Conservation (phyloP, 1,139 yeast genomes). For the Zhuliangozyma blackwelliae region DNA sequence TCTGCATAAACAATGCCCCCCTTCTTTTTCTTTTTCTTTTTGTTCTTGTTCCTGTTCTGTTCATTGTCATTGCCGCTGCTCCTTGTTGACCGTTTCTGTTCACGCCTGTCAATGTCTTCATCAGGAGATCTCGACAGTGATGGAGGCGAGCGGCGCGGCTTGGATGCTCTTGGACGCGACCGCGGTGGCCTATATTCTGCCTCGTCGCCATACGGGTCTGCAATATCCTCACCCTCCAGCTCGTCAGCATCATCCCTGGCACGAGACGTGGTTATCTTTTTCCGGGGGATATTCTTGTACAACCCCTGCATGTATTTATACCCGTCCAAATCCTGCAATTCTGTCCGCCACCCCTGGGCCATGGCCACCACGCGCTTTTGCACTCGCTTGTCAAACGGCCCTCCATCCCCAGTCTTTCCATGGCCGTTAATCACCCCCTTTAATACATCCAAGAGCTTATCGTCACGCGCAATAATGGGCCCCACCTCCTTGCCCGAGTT, state of each 20-base stretch:
- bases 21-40: slow-evolving; percentile 16
- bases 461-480: slow-evolving; percentile 61
- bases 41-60: slow-evolving; percentile 10
- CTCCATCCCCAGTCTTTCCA: slow-evolving; percentile 37
- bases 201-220: slow-evolving; percentile 11
- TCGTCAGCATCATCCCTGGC: slow-evolving; percentile 9
- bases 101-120: too few relatives aligned
- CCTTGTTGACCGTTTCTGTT: too few relatives aligned
- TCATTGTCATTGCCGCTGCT: background rate
- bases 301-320: slow-evolving; percentile 49
- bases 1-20: slow-evolving; percentile 43
- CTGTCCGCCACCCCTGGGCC: slow-evolving; percentile 63
- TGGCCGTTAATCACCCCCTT: slow-evolving; percentile 40
- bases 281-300: slow-evolving; percentile 33
- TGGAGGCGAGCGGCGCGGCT: slow-evolving; percentile 15
- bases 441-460: slow-evolving; percentile 64
- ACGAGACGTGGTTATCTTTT: background rate
- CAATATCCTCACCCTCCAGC: slow-evolving; percentile 4
- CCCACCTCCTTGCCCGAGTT: slow-evolving; percentile 60
- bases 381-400: slow-evolving; percentile 40
- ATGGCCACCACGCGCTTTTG: slow-evolving; percentile 41
- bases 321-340: slow-evolving; percentile 47
- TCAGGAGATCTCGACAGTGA: background rate
- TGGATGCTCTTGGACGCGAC: slow-evolving; percentile 20
- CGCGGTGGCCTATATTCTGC: slow-evolving; percentile 1